Base-by-base conservation (phyloP, 2,329 filamentous ascomycete species). In the Drechslera avenae region DNA sequence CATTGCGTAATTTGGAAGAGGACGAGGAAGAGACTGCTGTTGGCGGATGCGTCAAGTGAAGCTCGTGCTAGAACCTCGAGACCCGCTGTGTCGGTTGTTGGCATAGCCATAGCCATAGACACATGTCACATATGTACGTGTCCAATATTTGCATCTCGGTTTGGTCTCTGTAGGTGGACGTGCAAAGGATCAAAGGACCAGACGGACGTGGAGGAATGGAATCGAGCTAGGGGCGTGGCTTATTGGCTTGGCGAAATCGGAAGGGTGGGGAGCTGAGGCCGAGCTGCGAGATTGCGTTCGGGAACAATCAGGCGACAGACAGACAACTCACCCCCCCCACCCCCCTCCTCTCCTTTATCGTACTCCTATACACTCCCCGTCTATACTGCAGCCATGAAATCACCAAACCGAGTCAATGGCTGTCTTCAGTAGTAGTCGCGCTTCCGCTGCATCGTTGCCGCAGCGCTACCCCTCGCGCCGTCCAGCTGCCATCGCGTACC, bases 201-300 rank as follows among this genome's bases (percentile, higher is more conserved):
- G 50, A 50, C 26, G 44, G 37, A 26, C 14, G 39, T 26, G 16
- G n/a, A 45, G 41, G 36, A 44, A 47, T 30, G 30, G 56, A 42
- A 40, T 39, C 44, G 10, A 10, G 46, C 56, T 56, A 56, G 56
- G 56, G 52, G 39, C 41, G 52, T 58, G 55, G 55, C 46, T 56
- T 60, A 60, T 55, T 56, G 57, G 52, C 58, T 60, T 60, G 58
- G 58, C 56, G 52, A 46, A 42, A 39, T 30, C 23, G 44, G 12
- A 26, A 41, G 35, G 21, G 14, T 19, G 45, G 31, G 44, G 49
- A 21, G 44, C 44, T 47, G 36, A 39, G 41, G 17, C 28, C 34
- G 33, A 39, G 26, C 31, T 23, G 34, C 21, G 45, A 39, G 32
- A 42, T 32, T 39, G 23, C 34, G 10, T 43, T 13, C 39, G 21